Evolutionary conservation across 2,329 filamentous ascomycete species (phyloP).

Genomic region (Pseudogymnoascus sp.): DNA sequence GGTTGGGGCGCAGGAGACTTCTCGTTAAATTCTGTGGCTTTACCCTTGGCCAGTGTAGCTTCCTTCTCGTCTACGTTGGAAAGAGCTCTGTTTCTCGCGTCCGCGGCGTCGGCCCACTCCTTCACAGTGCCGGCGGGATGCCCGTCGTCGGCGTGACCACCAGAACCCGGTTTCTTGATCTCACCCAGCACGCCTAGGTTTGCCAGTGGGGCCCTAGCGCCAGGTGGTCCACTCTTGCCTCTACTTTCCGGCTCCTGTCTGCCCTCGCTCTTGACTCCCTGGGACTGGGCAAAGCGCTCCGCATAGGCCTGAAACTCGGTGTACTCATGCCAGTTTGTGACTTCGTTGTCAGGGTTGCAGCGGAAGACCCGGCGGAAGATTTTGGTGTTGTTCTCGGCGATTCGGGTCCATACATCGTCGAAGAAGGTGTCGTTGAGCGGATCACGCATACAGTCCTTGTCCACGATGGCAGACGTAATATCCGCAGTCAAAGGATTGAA

Average conservation of each 20-base stretch:
- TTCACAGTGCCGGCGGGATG: conserved; percentile 23
- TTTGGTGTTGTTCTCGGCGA: conserved; percentile 91
- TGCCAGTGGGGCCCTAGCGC: conserved; percentile 14
- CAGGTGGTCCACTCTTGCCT: conserved; percentile 28
- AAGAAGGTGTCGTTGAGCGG: conserved; percentile 76
- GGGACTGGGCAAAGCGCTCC: conserved; percentile 55
- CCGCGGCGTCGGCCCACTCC: conserved; percentile 24
- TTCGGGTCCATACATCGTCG: conserved; percentile 76
- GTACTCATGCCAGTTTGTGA: conserved; percentile 88
- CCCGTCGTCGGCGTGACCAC: conserved; percentile 11
- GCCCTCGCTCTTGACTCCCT: conserved; percentile 29
- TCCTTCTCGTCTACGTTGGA: neutral
- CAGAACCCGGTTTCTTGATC: conserved; percentile 21
- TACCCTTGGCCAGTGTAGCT: neutral
- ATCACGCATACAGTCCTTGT: conserved; percentile 90
- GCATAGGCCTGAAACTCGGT: conserved; percentile 50
- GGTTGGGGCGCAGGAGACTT: neutral
- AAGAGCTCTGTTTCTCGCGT: conserved; percentile 16
- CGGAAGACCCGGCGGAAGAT: conserved; percentile 89
- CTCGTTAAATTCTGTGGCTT: neutral
- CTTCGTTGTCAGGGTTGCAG: conserved; percentile 93
- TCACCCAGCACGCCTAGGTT: conserved; percentile 16
- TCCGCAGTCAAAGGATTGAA: conserved; percentile 53
- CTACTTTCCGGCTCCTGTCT: conserved; percentile 25
- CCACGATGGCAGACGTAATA: conserved; percentile 60